Percentiles rank a stretch among this genome's conserved stretches.
Conservation (phyloP, 768 basidiomycete species). For the Lactarius hengduanensis region DNA sequence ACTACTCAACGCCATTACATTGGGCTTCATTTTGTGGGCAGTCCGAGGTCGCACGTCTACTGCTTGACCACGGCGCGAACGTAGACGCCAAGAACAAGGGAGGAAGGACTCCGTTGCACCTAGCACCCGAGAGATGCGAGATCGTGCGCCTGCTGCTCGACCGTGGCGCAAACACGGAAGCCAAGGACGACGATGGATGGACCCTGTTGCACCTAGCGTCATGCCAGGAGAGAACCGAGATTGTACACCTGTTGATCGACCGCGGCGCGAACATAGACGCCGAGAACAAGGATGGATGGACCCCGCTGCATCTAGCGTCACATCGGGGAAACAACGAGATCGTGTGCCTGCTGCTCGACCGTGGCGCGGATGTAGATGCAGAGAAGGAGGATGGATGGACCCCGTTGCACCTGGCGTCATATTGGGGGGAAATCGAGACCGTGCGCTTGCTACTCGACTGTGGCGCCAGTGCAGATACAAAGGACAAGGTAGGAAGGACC, state of each 20-base stretch:
- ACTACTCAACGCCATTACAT: background rate
- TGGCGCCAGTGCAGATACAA: background rate
- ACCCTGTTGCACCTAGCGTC: no score
- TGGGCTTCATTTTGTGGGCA: background rate
- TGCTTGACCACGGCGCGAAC: background rate
- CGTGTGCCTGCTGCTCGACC: no score
- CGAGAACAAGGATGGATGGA: background rate
- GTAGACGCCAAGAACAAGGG: background rate
- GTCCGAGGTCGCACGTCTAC: background rate
- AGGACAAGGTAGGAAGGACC: background rate
- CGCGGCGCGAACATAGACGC: background rate
- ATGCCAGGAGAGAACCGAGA: no score
- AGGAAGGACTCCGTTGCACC: background rate
- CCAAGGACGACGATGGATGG: no score
- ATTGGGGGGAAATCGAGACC: no score
- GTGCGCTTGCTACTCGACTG: background rate
- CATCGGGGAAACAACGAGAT: no score
- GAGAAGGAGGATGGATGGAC: no score
- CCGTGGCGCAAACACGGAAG: no score
- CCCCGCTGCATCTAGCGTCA: background rate
- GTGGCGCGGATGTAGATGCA: no score
- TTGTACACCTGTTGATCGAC: no score
- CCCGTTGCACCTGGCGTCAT: no score
- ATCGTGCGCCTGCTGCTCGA: no score
- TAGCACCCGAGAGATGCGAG: background rate